phyloP scores from a whole-genome alignment of 225 moss, liverwort and hornwort species.

The Climacium dendroides region DNA sequence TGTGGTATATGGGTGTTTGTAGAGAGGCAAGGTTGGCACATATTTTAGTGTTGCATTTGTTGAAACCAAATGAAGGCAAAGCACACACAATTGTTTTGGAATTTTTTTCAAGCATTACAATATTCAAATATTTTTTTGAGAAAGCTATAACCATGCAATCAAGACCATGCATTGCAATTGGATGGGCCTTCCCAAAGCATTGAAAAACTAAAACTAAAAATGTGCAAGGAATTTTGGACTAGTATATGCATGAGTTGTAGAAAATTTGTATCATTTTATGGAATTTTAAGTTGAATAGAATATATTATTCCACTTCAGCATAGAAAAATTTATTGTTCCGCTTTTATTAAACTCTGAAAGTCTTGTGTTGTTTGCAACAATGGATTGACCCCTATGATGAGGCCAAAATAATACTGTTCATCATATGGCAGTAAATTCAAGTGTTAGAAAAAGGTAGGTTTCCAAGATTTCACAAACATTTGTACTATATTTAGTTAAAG shows the following conservation, averaged over 20 bases:
- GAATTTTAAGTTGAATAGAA: neutral
- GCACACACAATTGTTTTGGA: too few relatives aligned
- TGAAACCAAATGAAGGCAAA: too few relatives aligned
- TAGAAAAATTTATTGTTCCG: neutral
- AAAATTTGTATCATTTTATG: neutral
- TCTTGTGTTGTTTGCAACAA: neutral
- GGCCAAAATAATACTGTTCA: neutral
- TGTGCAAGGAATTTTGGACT: neutral
- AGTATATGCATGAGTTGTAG: neutral
- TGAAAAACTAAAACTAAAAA: too few relatives aligned
- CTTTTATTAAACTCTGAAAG: neutral
- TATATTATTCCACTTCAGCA: neutral
- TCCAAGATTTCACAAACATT: neutral
- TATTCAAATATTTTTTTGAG: too few relatives aligned
- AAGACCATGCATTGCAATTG: neutral
- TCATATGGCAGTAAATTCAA: neutral
- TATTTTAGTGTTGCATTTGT: too few relatives aligned
- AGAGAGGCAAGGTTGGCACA: too few relatives aligned
- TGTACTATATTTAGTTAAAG: neutral
- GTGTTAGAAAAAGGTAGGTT: neutral
- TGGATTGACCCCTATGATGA: fast-evolving
- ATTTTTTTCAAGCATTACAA: too few relatives aligned
- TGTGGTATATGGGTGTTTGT: too few relatives aligned
- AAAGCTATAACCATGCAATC: neutral
- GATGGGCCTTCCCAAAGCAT: neutral